Evolutionary conservation across 2,329 filamentous ascomycete genomes (phyloP), one percentile per base, ranked within the genome.

Genomic region (Fusarium pilosicola): DNA sequence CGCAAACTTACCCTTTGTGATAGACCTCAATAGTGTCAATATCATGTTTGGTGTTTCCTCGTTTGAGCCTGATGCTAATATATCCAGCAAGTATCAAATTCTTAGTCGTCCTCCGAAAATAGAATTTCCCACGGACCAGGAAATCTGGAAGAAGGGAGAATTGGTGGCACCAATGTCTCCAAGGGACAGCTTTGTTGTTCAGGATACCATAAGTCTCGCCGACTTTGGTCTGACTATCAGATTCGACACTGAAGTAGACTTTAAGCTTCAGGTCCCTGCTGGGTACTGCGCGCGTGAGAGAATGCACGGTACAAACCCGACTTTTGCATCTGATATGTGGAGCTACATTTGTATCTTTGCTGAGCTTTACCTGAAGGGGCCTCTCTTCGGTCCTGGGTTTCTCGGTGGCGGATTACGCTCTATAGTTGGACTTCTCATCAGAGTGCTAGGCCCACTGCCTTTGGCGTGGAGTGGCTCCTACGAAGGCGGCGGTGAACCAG

Each of bases 1-100:
- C 18, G 3, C 5, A 26, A 22, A 26, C n/a, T 12, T 9, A 36
- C 13, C 13, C 0, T 22, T 7, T 0, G 26, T 11, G 18, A 10
- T 3, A 52, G 32, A 52, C 7, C 32, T 36, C 17, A 52, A 26
- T 5, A 26, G 32, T 6, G 32, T n/a, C n/a, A 52, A 52, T 15
- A n/a, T 38, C 1, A 38, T 52, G n/a, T 38, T 38, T 36, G 3
- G n/a, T 26, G 18, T 26, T 17, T 38, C 49, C 7, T 20, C 18
- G 3, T 52, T 52, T 6, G 13, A 52, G 7, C 4, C 18, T 38
- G 18, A 1, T 26, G 5, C 18, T 12, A 18, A 26, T 26, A 5
- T 52, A 20, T 7, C 49, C 9, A 4, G 6, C 2, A 57, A 57
- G 17, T 45, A 57, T 30, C 17, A 34, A 3, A 45, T 24, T 22